These are phyloP conservation scores for Penicillium maclennaniae DNA, from an alignment of 495 filamentous ascomycete species.

Conservation along the genomic window DNA sequence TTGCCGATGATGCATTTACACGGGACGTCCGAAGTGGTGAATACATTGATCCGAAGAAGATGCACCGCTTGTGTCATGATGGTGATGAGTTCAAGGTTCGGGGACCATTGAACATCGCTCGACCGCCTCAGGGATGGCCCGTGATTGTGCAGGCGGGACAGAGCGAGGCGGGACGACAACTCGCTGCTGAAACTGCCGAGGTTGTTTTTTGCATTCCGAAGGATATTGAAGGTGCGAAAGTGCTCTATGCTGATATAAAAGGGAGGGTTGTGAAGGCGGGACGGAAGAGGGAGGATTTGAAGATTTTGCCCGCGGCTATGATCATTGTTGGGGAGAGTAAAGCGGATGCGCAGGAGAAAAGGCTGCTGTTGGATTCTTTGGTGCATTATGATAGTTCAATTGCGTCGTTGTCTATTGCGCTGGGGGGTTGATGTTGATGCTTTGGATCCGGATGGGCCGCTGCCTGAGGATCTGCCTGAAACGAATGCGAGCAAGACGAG, in stretches of 20 bases:
- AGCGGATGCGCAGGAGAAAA: conserved; percentile 47
- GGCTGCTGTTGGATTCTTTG: conserved; percentile 46
- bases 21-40: conserved; percentile 45
- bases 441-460: conserved; percentile 46
- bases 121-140: conserved; percentile 53
- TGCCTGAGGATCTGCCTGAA: conserved; percentile 47
- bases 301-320: conserved; percentile 51
- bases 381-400: conserved; percentile 56
- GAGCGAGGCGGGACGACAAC: conserved; percentile 49
- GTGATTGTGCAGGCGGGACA: conserved; percentile 55
- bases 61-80: conserved; percentile 49
- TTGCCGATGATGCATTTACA: conserved; percentile 52
- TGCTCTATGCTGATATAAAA: conserved; percentile 52
- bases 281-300: conserved; percentile 41
- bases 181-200: conserved; percentile 54
- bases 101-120: conserved; percentile 52
- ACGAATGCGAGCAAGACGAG: conserved; percentile 52
- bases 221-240: conserved; percentile 44
- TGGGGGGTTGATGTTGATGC: conserved; percentile 46
- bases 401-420: conserved; percentile 47
- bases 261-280: conserved; percentile 40
- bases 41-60: conserved; percentile 44
- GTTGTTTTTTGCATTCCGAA: conserved; percentile 46
- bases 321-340: conserved; percentile 41
- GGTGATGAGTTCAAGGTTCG: conserved; percentile 44